Evolutionary conservation across 257 asterid genomes (phyloP).

Genomic region (Voacanga thouarsii): DNA sequence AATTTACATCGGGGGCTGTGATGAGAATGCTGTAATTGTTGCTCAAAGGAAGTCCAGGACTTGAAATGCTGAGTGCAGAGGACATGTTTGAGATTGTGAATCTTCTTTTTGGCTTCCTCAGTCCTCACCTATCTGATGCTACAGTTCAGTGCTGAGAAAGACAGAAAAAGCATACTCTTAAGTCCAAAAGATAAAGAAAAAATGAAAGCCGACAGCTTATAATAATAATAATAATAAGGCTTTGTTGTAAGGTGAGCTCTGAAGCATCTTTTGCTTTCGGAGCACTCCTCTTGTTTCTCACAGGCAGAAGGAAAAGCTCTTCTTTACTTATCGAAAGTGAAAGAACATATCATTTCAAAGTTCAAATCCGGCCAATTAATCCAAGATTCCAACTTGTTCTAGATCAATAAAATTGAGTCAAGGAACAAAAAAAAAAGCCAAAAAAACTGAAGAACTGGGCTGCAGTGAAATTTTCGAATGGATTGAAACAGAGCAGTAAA

Average conservation of each 20-base stretch:
- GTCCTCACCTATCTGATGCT: background rate
- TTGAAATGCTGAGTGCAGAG: background rate
- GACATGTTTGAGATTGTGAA: background rate
- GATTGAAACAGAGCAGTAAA: background rate
- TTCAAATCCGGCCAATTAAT: background rate
- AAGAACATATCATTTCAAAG: background rate
- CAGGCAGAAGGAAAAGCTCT: slow-evolving; percentile 4
- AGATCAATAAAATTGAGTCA: background rate
- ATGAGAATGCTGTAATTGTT: slow-evolving; percentile 1
- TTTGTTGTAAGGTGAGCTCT: background rate
- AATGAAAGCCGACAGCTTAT: background rate
- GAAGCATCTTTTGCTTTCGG: slow-evolving; percentile 16
- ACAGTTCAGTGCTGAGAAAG: background rate
- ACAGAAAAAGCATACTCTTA: background rate
- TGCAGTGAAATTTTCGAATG: background rate
- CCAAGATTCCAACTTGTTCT: background rate
- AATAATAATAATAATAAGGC: too few species aligned
- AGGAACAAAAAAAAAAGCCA: too few species aligned
- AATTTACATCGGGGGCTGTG: slow-evolving; percentile 9
- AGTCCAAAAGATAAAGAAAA: background rate
- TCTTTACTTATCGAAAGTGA: background rate
- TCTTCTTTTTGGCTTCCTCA: background rate
- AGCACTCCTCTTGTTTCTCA: slow-evolving; percentile 9
- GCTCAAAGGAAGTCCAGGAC: slow-evolving; percentile 7
- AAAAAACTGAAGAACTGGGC: background rate